Evolutionary conservation across 164 flowering plant species (phyloP).

Genomic region (Umbellularia californica): DNA sequence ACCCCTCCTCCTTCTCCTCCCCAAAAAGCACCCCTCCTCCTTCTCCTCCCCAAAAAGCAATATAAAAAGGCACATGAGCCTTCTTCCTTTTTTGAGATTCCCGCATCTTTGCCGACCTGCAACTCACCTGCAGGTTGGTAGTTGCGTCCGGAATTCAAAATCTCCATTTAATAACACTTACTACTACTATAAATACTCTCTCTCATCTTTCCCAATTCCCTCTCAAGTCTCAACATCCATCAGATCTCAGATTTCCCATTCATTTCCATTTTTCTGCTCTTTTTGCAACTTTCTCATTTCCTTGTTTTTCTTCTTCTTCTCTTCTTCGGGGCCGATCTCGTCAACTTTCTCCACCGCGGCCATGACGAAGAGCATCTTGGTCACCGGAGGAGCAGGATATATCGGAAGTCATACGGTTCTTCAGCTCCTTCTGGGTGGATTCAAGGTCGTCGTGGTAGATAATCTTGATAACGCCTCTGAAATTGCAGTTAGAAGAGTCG

Average conservation of each 20-base stretch:
- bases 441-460: slow-evolving; percentile 61
- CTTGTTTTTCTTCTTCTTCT: too few species aligned
- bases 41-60: too few species aligned
- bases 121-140: neutral
- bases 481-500: slow-evolving; percentile 51
- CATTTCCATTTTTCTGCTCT: neutral
- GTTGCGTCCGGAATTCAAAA: neutral
- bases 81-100: too few species aligned
- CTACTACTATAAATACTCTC: neutral
- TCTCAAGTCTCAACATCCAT: too few species aligned
- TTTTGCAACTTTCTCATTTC: neutral
- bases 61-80: too few species aligned
- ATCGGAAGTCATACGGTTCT: slow-evolving; percentile 93
- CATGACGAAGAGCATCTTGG: slow-evolving; percentile 48
- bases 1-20: too few species aligned
- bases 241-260: neutral
- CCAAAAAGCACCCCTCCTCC: too few species aligned
- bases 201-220: too few species aligned
- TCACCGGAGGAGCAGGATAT: slow-evolving; percentile 97
- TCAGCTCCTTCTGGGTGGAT: slow-evolving; percentile 72
- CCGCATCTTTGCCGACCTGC: neutral
- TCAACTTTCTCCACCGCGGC: neutral
- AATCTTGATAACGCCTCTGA: slow-evolving; percentile 83
- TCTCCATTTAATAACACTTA: neutral
- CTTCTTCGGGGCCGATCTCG: too few species aligned